phyloP scores from a whole-genome alignment of 2,329 filamentous ascomycete genomes.

The Didymella pinodella region DNA sequence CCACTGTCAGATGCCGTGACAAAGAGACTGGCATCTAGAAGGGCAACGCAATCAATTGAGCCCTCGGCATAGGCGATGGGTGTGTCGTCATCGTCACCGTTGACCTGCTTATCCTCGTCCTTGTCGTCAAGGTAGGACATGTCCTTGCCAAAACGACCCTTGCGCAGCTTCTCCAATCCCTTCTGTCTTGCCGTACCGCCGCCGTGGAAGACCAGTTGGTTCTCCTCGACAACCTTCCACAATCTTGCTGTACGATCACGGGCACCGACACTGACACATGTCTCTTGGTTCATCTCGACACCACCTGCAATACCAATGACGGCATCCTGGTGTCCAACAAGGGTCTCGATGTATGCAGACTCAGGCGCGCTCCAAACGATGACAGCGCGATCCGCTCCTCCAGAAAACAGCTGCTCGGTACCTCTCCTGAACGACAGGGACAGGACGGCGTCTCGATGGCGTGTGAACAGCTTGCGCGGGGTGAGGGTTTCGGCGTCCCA shows the following conservation, averaged over 20 bases:
- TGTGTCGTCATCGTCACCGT: slow-evolving; percentile 51
- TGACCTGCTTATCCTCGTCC: slow-evolving; percentile 57
- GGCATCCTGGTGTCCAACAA: slow-evolving; percentile 94
- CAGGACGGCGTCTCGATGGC: slow-evolving; percentile 88
- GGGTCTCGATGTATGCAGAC: slow-evolving; percentile 90
- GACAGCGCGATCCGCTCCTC: slow-evolving; percentile 88
- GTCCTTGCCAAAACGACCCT: slow-evolving; percentile 46
- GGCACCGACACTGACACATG: slow-evolving; percentile 88
- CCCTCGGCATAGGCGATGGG: slow-evolving; percentile 69
- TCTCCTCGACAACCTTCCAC: slow-evolving; percentile 97
- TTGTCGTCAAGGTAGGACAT: slow-evolving; percentile 52
- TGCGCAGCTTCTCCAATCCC: slow-evolving; percentile 49
- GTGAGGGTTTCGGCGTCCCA: slow-evolving; percentile 84
- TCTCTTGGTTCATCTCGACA: slow-evolving; percentile 74
- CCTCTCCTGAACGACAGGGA: slow-evolving; percentile 84
- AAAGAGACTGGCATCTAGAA: slow-evolving; percentile 87
- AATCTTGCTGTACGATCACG: slow-evolving; percentile 89
- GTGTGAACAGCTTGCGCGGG: slow-evolving; percentile 83
- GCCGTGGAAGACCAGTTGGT: slow-evolving; percentile 92
- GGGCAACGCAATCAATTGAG: slow-evolving; percentile 89
- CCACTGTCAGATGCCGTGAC: slow-evolving; percentile 95
- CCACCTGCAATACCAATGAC: slow-evolving; percentile 77
- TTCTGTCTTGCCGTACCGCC: slow-evolving; percentile 64
- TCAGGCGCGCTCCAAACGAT: slow-evolving; percentile 96
- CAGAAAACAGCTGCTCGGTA: slow-evolving; percentile 90